Evolutionary conservation across 1,139 yeast species (phyloP).

Genomic region (Geotrichum fermentans): DNA sequence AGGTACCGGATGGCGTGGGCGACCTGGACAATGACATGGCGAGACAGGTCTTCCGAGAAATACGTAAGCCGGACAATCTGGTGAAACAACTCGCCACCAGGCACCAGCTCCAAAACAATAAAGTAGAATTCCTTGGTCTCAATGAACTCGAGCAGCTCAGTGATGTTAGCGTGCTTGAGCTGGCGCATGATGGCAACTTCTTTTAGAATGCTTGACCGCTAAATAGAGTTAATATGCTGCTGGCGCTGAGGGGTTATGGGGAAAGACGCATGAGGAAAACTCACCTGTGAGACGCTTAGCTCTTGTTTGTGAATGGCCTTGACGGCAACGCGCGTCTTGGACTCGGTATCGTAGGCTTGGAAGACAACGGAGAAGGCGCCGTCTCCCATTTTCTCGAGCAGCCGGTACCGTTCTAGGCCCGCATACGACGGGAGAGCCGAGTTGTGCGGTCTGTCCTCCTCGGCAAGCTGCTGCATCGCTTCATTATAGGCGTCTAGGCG

Average conservation of each 20-base stretch:
- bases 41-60: conserved; percentile 75
- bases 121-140: conserved; percentile 65
- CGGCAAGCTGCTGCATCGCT: neutral
- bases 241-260: neutral
- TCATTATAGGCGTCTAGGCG: neutral
- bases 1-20: conserved; percentile 76
- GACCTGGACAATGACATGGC: conserved; percentile 81
- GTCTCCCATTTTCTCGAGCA: conserved; percentile 46
- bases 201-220: conserved; percentile 59
- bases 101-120: conserved; percentile 75
- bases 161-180: conserved; percentile 65
- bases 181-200: conserved; percentile 83
- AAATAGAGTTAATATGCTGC: conserved; percentile 33
- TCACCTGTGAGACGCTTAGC: conserved; percentile 44
- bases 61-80: conserved; percentile 89
- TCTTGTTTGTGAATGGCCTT: conserved; percentile 75
- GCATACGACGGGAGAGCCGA: conserved; percentile 11
- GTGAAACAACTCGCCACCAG: conserved; percentile 93
- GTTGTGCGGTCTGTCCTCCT: neutral
- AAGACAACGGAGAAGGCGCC: conserved; percentile 91
- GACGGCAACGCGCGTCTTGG: conserved; percentile 63
- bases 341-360: conserved; percentile 53
- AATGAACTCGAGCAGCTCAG: conserved; percentile 61
- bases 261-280: conserved; percentile 24
- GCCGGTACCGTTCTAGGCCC: conserved; percentile 36